Percentiles rank a stretch among this genome's conserved stretches.
Conservation (phyloP, 2,329 filamentous ascomycete genomes). For the Lachnellula subtilissima region DNA sequence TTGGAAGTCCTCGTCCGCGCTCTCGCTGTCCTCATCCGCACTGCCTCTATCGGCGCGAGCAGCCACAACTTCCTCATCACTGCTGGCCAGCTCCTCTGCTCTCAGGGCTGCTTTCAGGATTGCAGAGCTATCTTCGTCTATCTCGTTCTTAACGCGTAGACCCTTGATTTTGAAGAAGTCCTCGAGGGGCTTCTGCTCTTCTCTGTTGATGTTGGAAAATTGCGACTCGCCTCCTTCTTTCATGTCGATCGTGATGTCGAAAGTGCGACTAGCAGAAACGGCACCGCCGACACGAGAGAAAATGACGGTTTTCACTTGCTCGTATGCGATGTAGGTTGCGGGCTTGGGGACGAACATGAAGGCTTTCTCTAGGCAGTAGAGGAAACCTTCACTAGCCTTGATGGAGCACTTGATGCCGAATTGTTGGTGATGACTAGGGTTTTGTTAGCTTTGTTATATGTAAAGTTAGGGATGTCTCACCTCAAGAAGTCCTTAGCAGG, state of each 20-base stretch:
- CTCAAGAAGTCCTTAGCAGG: slow-evolving; percentile 92
- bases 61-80: slow-evolving; percentile 74
- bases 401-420: slow-evolving; percentile 99
- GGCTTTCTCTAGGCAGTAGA: slow-evolving; percentile 96
- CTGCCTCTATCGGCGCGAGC: slow-evolving; percentile 74
- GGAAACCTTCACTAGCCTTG: slow-evolving; percentile 95
- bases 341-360: slow-evolving; percentile 99
- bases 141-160: slow-evolving; percentile 96
- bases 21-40: slow-evolving; percentile 94
- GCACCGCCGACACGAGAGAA: slow-evolving; percentile 95
- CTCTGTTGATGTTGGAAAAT: slow-evolving; percentile 98
- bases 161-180: slow-evolving; percentile 96
- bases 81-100: slow-evolving; percentile 67
- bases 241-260: slow-evolving; percentile 90
- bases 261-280: slow-evolving; percentile 88
- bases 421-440: slow-evolving; percentile 73
- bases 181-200: slow-evolving; percentile 95
- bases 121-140: slow-evolving; percentile 74
- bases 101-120: slow-evolving; percentile 78
- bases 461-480: slow-evolving; percentile 35
- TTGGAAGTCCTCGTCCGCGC: slow-evolving; percentile 91
- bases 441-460: slow-evolving; percentile 24
- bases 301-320: slow-evolving; percentile 84
- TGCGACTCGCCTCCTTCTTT: slow-evolving; percentile 87
- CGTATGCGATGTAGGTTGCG: slow-evolving; percentile 93